phyloP scores from a whole-genome alignment of 176 grass and related monocot genomes.

The Echinochloa phyllopogon region DNA sequence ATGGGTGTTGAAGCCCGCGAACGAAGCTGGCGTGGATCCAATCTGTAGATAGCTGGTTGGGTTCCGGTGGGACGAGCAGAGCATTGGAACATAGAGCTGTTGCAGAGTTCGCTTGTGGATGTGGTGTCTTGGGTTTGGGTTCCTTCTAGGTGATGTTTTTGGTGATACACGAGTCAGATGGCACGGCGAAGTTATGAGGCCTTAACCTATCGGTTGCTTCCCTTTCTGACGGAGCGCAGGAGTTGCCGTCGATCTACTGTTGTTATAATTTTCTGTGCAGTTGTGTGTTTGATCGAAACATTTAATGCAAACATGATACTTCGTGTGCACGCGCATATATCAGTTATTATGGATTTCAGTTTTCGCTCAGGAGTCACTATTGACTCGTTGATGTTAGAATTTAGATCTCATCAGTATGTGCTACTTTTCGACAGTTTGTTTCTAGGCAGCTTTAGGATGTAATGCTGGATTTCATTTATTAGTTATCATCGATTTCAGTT shows the following conservation, averaged over 20 bases:
- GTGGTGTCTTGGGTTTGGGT: not conserved
- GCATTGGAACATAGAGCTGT: not conserved
- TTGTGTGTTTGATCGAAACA: not conserved
- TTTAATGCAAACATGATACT: not conserved
- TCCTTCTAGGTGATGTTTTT: conserved; percentile 1
- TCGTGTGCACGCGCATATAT: not conserved
- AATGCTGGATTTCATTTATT: not conserved
- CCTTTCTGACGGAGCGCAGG: not conserved
- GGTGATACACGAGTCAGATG: not conserved
- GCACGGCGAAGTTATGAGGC: not conserved
- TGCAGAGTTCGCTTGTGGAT: conserved; percentile 4
- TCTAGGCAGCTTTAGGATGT: not conserved
- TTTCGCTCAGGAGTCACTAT: not conserved
- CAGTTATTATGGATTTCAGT: not conserved
- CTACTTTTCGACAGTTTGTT: not conserved
- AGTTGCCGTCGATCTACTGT: not conserved
- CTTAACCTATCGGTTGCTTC: not conserved
- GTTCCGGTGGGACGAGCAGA: not conserved
- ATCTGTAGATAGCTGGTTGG: conserved; percentile 14
- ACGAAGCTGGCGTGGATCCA: conserved; percentile 27
- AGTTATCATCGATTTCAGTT: not conserved
- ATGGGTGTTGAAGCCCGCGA: not conserved
- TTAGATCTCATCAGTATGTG: conserved; percentile 7
- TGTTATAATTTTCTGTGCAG: not conserved
- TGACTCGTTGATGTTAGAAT: not conserved